Evolutionary conservation across 345 rosid genomes (phyloP).

Genomic region (Sisymbrium irio): DNA sequence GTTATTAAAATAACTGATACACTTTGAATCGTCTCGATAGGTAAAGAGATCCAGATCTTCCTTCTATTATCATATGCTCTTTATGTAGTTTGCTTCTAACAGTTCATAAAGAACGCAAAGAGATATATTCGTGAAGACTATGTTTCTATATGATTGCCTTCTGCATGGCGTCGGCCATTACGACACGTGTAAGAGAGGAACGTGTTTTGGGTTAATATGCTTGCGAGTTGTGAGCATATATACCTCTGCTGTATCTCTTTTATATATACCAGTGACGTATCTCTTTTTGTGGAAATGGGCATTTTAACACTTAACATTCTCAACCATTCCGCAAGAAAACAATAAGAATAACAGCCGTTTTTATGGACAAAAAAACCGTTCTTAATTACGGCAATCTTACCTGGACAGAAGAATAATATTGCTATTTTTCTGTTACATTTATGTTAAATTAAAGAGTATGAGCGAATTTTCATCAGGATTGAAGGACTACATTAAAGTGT

Average conservation of each 20-base stretch:
- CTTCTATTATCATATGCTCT: background rate
- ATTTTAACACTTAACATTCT: background rate
- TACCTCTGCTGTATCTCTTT: background rate
- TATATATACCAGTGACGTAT: too few species aligned
- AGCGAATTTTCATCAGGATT: background rate
- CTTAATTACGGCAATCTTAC: background rate
- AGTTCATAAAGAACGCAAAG: background rate
- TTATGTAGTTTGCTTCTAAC: background rate
- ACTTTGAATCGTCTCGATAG: background rate
- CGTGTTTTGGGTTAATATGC: background rate
- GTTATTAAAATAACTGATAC: background rate
- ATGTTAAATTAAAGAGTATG: background rate
- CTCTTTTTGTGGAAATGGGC: background rate
- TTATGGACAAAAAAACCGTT: too few species aligned
- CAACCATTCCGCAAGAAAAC: background rate
- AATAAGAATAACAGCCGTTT: background rate
- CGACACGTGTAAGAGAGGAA: background rate
- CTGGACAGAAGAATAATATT: background rate
- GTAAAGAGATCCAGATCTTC: background rate
- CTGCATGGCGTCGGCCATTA: background rate
- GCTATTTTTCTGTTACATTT: background rate
- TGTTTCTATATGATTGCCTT: background rate
- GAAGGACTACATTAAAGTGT: too few species aligned
- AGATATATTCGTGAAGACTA: background rate
- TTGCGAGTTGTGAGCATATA: background rate